A percentile compares a stretch with the other conserved stretches of the same genome.
Evolutionary conservation across 2,329 filamentous ascomycete species (phyloP).

Genomic region (Nemania sp.): DNA sequence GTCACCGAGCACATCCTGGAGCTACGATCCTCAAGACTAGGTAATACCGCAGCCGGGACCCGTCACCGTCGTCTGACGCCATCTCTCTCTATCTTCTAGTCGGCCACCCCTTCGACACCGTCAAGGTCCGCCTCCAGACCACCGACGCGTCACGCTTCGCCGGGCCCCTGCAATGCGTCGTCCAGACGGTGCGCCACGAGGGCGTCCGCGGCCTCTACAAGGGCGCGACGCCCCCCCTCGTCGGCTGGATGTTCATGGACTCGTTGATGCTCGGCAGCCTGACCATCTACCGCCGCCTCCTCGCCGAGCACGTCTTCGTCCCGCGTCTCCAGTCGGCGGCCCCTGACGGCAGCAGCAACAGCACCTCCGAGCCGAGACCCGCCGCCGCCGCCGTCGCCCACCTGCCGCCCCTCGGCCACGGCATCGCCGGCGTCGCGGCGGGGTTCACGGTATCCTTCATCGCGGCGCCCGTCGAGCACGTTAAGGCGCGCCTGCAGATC

Average conservation of each 20-base stretch:
- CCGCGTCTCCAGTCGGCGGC: conserved; percentile 48
- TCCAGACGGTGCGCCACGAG: conserved; percentile 84
- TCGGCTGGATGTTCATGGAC: conserved; percentile 99
- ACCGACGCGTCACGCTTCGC: conserved; percentile 76
- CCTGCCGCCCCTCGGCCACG: conserved; percentile 80
- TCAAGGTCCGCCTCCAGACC: conserved; percentile 95
- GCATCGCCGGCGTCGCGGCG: conserved; percentile 82
- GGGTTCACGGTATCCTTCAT: conserved; percentile 91
- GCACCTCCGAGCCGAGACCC: conserved; percentile 44
- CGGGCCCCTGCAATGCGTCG: conserved; percentile 83
- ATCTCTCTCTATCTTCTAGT: conserved; percentile 45
- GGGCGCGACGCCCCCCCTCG: conserved; percentile 85
- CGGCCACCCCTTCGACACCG: conserved; percentile 85
- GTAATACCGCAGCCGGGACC: too few relatives aligned
- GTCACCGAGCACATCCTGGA: too few relatives aligned
- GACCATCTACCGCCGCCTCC: conserved; percentile 82
- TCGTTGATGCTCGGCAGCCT: conserved; percentile 86
- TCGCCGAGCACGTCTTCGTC: conserved; percentile 80
- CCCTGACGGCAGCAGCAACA: too few relatives aligned
- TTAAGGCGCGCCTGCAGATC: conserved; percentile 92
- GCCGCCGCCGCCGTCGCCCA: conserved; percentile 26
- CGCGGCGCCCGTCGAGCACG: conserved; percentile 90
- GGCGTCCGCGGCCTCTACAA: conserved; percentile 89
- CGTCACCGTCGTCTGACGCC: neutral
- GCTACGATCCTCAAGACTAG: too few relatives aligned